These are phyloP conservation scores for Solanum stenotomum DNA, from an alignment of 257 asterid species.

Conservation along the genomic window DNA sequence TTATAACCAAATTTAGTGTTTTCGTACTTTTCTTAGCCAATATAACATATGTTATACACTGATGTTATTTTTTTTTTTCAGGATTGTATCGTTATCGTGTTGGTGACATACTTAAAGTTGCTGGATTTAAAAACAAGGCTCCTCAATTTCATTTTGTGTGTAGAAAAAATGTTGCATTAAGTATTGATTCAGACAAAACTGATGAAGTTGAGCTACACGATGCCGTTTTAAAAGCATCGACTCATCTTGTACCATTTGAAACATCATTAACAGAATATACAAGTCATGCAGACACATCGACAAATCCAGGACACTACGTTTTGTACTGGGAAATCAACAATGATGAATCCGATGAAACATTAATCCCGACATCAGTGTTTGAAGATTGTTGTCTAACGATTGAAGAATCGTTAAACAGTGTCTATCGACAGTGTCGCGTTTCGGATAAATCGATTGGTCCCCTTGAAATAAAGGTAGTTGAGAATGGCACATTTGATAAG, in stretches of 20 bases:
- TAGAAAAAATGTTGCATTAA: slow-evolving; percentile 26
- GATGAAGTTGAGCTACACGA: slow-evolving; percentile 32
- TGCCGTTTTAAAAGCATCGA: slow-evolving; percentile 20
- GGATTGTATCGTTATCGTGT: slow-evolving; percentile 36
- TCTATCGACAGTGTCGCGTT: slow-evolving; percentile 30
- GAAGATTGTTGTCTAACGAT: slow-evolving; percentile 25
- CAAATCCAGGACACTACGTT: slow-evolving; percentile 35
- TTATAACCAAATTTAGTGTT: background rate
- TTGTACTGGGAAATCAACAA: slow-evolving; percentile 24
- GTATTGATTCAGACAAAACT: slow-evolving; percentile 36
- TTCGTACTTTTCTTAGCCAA: background rate
- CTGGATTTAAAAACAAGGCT: slow-evolving; percentile 27
- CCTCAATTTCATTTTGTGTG: slow-evolving; percentile 33
- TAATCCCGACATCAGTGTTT: slow-evolving; percentile 10
- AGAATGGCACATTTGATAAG: slow-evolving; percentile 34
- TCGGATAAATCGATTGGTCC: slow-evolving; percentile 36
- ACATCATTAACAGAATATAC: slow-evolving; percentile 22
- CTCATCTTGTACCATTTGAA: background rate
- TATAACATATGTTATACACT: background rate
- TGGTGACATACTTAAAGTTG: slow-evolving; percentile 34
- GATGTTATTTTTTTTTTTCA: background rate
- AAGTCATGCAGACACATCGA: slow-evolving; percentile 16
- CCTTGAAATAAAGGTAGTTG: slow-evolving; percentile 28
- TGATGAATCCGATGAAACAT: background rate
- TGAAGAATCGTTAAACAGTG: slow-evolving; percentile 34